A percentile compares a stretch with the other conserved stretches of the same genome.
These are phyloP conservation scores for Rhodamnia rubescens DNA, from an alignment of 345 rosid genomes.

Conservation along the genomic window DNA sequence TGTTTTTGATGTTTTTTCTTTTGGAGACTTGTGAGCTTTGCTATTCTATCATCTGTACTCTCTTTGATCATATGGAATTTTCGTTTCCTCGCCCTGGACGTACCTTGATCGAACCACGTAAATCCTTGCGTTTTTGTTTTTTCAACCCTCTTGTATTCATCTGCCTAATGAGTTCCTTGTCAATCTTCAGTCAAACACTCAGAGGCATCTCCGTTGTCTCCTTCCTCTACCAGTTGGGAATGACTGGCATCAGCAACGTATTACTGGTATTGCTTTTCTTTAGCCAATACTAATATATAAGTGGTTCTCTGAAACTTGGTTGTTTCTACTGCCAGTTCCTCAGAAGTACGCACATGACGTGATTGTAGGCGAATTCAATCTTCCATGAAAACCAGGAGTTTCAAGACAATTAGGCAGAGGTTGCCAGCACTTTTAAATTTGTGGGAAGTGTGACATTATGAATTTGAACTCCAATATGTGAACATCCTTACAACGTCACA, in stretches of 20 bases:
- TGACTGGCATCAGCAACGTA: constrained; percentile 38
- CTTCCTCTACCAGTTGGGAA: constrained; percentile 48
- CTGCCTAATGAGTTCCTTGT: not conserved
- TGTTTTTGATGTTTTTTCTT: no score
- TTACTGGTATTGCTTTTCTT: constrained; percentile 13
- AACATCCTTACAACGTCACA: not conserved
- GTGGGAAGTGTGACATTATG: not conserved
- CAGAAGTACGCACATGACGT: not conserved
- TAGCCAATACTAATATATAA: not conserved
- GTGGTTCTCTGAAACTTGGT: not conserved
- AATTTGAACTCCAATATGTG: not conserved
- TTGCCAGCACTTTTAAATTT: not conserved
- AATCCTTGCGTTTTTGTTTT: no score
- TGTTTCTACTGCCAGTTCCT: not conserved
- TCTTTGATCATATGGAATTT: no score
- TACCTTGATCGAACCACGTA: no score
- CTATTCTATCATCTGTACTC: no score
- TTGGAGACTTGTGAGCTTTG: no score
- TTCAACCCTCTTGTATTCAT: not conserved
- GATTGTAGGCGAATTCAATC: not conserved
- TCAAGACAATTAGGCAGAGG: not conserved
- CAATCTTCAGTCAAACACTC: constrained; percentile 30
- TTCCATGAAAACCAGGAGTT: not conserved
- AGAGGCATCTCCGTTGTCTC: constrained; percentile 28
- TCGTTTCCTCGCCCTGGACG: no score